Percentiles rank a stretch among this genome's conserved stretches.
phyloP scores from a whole-genome alignment of 192 early-diverging fungal genomes.

The Entomortierella beljakovae region DNA sequence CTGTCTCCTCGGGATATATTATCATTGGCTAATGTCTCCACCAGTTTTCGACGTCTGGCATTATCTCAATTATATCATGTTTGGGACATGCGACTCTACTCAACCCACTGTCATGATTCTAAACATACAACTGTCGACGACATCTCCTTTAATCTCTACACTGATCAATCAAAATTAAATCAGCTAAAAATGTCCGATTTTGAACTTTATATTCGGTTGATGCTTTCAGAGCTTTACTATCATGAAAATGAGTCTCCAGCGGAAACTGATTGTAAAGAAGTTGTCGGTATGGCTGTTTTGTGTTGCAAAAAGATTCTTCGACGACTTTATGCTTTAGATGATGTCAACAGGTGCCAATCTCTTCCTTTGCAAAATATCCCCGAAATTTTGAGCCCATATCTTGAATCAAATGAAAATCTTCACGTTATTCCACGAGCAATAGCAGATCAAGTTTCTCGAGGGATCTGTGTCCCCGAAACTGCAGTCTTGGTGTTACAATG shows the following conservation, averaged over 20 bases:
- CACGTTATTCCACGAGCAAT: slow-evolving; percentile 41
- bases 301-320: slow-evolving; percentile 26
- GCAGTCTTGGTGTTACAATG: slow-evolving; percentile 34
- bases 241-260: not conserved
- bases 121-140: not conserved
- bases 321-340: slow-evolving; percentile 32
- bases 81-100: slow-evolving; percentile 7
- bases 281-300: not conserved
- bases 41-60: slow-evolving; percentile 11
- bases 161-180: not conserved
- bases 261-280: not conserved
- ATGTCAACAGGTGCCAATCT: not conserved
- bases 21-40: slow-evolving; percentile 8
- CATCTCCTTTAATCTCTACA: not conserved
- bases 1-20: slow-evolving; percentile 10
- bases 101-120: not conserved
- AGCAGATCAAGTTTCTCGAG: slow-evolving; percentile 43
- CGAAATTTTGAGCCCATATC: slow-evolving; percentile 12
- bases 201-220: slow-evolving; percentile 25
- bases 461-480: slow-evolving; percentile 34
- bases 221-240: slow-evolving; percentile 22
- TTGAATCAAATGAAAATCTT: slow-evolving; percentile 14
- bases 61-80: slow-evolving; percentile 4
- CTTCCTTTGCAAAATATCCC: not conserved
- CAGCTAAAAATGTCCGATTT: slow-evolving; percentile 23